Conservation (phyloP, 2,329 filamentous ascomycete genomes). For the Anisogramma anomala region DNA sequence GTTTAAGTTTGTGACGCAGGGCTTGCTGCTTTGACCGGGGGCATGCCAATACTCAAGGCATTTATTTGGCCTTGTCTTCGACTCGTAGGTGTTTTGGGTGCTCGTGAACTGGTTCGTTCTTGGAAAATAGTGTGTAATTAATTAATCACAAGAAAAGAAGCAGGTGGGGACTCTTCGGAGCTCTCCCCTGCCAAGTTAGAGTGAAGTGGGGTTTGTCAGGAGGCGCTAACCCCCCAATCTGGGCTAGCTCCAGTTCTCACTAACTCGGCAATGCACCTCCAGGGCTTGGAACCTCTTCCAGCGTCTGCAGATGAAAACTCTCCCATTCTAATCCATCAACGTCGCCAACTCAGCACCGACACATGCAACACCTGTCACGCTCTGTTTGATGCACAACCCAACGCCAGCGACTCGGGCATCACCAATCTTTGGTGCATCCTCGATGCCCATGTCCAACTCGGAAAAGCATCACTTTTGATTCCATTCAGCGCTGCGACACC, state of each 20-base stretch:
- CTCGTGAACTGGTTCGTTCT: too few species aligned
- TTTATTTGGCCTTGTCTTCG: too few species aligned
- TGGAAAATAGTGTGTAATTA: too few species aligned
- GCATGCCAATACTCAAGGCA: too few species aligned
- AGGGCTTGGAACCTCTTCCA: too few species aligned
- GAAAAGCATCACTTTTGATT: slow-evolving; percentile 4
- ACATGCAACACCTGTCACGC: slow-evolving; percentile 11
- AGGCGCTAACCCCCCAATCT: background rate
- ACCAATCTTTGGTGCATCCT: slow-evolving; percentile 22
- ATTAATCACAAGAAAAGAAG: too few species aligned
- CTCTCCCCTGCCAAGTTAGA: too few species aligned
- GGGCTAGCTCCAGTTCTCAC: slow-evolving; percentile 6
- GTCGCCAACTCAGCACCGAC: slow-evolving; percentile 16
- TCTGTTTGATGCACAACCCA: slow-evolving; percentile 26
- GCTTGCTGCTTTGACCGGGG: too few species aligned
- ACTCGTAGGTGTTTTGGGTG: too few species aligned
- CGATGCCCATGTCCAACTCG: slow-evolving; percentile 9
- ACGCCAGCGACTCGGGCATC: slow-evolving; percentile 23
- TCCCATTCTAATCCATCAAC: slow-evolving; percentile 16
- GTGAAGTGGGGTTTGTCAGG: background rate
- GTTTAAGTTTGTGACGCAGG: too few species aligned
- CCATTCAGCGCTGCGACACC: slow-evolving; percentile 25
- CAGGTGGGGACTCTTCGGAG: too few species aligned
- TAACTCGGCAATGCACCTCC: too few species aligned
- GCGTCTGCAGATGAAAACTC: slow-evolving; percentile 14